phyloP scores from a whole-genome alignment of 2,329 filamentous ascomycete genomes.

The Cercospora janseana region DNA sequence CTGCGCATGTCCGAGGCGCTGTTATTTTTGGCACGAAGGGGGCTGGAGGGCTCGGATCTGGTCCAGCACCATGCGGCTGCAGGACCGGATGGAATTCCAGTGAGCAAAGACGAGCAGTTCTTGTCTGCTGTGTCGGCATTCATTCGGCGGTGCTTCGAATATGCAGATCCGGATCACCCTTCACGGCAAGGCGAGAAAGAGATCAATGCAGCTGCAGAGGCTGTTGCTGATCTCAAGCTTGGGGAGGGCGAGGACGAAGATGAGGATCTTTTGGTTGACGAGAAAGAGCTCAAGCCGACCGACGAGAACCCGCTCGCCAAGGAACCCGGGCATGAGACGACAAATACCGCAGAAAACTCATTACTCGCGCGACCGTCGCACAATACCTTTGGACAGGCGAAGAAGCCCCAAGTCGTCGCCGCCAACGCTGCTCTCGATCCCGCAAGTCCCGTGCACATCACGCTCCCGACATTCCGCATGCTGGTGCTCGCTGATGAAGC shows the following conservation, averaged over 20 bases:
- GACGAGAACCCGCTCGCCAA: constrained; percentile 18
- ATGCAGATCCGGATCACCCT: constrained; percentile 79
- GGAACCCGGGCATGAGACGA: background rate
- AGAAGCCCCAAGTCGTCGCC: constrained; percentile 62
- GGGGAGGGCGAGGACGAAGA: constrained; percentile 64
- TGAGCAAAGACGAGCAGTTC: constrained; percentile 77
- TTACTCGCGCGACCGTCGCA: constrained; percentile 31
- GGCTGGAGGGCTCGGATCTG: constrained; percentile 59
- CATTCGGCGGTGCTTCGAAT: constrained; percentile 94
- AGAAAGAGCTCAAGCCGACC: constrained; percentile 37
- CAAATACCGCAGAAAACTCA: constrained; percentile 25
- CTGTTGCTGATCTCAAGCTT: constrained; percentile 66
- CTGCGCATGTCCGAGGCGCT: constrained; percentile 90
- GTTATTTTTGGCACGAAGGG: constrained; percentile 85
- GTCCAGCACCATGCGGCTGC: constrained; percentile 18
- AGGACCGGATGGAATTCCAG: constrained; percentile 33
- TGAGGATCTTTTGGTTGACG: constrained; percentile 59
- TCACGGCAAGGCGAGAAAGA: constrained; percentile 34
- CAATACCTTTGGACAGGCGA: constrained; percentile 37
- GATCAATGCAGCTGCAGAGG: constrained; percentile 39
- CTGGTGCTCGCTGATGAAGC: constrained; percentile 94
- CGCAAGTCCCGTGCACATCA: constrained; percentile 89
- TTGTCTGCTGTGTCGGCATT: constrained; percentile 92
- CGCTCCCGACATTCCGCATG: constrained; percentile 97
- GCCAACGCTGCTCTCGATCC: constrained; percentile 91